Conservation (phyloP, 83 land plant genomes). For the Larix sibirica region DNA sequence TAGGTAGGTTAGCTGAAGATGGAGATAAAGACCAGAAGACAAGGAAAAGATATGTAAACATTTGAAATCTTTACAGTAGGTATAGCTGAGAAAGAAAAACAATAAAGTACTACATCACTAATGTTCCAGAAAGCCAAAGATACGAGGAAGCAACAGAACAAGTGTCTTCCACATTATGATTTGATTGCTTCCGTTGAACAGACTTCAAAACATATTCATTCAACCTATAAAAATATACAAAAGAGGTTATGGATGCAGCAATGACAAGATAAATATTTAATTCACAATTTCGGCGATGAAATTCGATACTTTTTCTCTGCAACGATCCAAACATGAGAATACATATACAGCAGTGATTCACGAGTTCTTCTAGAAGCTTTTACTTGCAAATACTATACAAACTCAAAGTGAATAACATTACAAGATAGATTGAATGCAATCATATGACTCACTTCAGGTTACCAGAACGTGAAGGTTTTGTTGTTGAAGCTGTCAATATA, state of each 20-base stretch:
- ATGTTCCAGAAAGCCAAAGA: slow-evolving; percentile 21
- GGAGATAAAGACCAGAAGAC: too few species aligned
- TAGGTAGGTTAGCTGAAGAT: too few species aligned
- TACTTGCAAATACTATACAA: neutral
- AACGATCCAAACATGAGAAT: neutral
- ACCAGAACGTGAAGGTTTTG: neutral
- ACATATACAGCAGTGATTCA: neutral
- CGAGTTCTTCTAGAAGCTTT: neutral
- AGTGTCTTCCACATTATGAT: slow-evolving; percentile 45
- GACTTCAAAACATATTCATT: slow-evolving; percentile 18
- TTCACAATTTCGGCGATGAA: neutral
- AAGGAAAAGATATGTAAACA: neutral
- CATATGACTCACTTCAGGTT: slow-evolving; percentile 10
- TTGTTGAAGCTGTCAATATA: neutral
- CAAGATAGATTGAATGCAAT: neutral
- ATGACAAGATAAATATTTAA: neutral
- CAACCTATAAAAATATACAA: neutral
- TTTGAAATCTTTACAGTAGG: neutral
- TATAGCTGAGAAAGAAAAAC: neutral
- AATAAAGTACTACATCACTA: neutral
- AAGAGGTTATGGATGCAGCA: neutral
- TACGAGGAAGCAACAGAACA: slow-evolving; percentile 57
- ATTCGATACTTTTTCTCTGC: neutral
- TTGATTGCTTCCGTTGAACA: slow-evolving; percentile 41
- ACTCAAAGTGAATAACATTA: neutral